Percentiles rank a stretch among this genome's conserved stretches.
phyloP scores from a whole-genome alignment of 345 rosid genomes.

The Tarenaya hassleriana region DNA sequence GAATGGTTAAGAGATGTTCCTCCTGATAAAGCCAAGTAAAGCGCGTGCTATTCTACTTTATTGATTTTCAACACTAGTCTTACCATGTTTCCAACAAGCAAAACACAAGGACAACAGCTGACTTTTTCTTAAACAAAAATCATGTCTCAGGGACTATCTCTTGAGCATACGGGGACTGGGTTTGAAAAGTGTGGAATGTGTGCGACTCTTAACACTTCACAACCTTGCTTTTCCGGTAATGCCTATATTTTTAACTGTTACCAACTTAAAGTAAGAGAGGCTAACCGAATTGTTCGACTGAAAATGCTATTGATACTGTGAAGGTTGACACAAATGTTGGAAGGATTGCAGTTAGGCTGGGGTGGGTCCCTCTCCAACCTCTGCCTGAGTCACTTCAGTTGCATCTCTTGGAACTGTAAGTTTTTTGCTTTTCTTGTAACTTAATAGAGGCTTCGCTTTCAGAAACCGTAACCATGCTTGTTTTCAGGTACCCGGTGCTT shows the following conservation, averaged over 20 bases:
- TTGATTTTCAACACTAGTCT: not conserved
- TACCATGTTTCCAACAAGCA: constrained; percentile 11
- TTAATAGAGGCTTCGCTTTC: not conserved
- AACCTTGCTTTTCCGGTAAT: constrained; percentile 93
- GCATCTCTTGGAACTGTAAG: constrained; percentile 90
- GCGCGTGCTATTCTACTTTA: constrained; percentile 11
- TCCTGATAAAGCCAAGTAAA: constrained; percentile 76
- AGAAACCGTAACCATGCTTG: constrained; percentile 25
- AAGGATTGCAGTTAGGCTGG: constrained; percentile 89
- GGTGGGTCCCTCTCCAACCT: constrained; percentile 97
- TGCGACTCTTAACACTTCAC: constrained; percentile 85
- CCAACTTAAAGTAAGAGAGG: constrained; percentile 7
- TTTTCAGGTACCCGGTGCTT: constrained; percentile 70
- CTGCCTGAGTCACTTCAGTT: constrained; percentile 88
- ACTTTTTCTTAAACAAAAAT: constrained; percentile 6
- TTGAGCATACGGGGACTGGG: constrained; percentile 82
- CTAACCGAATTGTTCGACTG: constrained; percentile 14
- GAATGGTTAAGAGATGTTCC: constrained; percentile 87
- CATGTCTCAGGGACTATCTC: constrained; percentile 65
- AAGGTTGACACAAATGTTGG: constrained; percentile 99
- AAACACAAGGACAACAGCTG: constrained; percentile 4
- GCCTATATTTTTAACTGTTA: constrained; percentile 16
- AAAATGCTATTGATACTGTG: constrained; percentile 18
- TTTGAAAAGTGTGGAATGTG: constrained; percentile 93
- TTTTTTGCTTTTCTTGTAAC: constrained; percentile 17